Base-by-base conservation (phyloP, 1,139 yeast species). In the Candida tropicalis region DNA sequence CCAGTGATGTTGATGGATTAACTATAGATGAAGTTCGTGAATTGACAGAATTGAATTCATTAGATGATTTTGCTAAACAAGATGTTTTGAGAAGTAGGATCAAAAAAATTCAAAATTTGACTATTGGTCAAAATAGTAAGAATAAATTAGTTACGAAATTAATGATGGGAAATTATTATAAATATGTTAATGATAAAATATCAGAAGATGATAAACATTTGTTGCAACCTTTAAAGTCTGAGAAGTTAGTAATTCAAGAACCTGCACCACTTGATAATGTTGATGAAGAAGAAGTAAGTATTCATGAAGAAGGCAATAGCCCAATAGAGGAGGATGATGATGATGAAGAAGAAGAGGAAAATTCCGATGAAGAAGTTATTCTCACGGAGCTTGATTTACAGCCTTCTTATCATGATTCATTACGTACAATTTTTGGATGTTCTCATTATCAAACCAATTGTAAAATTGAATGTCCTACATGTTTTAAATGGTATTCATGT, bases 371-470 rank as follows among this genome's bases (percentile, higher is more conserved):
- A 27, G 74, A 68, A 43, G 75, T 73, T 5, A 59, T 70, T 1
- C 63, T 82, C 1, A 70, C 79, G 0, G 77, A 69, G 11, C 57
- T 62, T 12, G 91, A 86, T 54, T 68, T 64, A 34, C 51, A 54
- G 23, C 77, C 85, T 2, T 68, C 84, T 0, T 87, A 72, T 56
- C 70, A 72, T 53, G 75, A 77, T 47, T 35, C 52, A 5, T 46
- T 49, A 3, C 39, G 41, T 27, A 66, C 69, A 2, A 68, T 78
- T 3, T 60, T 84, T 25, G 97, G 97, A 2, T 91, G 98, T 60
- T 67, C 67, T 18, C 98, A 91, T 63, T 91, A 91, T 63, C 87
- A 82, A 57, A 71, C 95, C 23, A 85, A 84, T 49, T 89, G 96
- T 64, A 89, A 90, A 59, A 63, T 87, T 42, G 95, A 88, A 58